Conservation (phyloP, 345 rosid species). For the Populus davidiana region DNA sequence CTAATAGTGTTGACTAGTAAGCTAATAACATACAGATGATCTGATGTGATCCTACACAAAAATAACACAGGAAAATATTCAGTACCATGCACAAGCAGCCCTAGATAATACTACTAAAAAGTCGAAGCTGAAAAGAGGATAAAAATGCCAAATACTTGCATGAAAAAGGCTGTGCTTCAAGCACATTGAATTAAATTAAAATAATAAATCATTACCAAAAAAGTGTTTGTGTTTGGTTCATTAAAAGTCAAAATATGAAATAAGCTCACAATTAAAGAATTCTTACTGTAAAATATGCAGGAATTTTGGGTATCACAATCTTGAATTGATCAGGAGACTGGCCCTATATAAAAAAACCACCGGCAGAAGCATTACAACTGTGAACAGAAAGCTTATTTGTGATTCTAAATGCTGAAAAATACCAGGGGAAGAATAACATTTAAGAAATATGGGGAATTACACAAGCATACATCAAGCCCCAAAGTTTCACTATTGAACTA, state of each 20-base stretch:
- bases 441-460: not conserved
- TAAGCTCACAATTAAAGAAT: not conserved
- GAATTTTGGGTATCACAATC: conserved; percentile 77
- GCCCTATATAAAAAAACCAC: conserved; percentile 43
- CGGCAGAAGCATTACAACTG: not conserved
- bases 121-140: not conserved
- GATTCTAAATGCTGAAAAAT: not conserved
- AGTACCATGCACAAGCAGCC: not conserved
- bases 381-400: not conserved
- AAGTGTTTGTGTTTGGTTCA: not conserved
- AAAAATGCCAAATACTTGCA: not conserved
- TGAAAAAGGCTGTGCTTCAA: too few species aligned
- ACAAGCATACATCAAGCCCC: not conserved
- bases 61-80: not conserved
- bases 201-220: not conserved
- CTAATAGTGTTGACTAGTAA: not conserved
- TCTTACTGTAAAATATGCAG: conserved; percentile 93
- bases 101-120: not conserved
- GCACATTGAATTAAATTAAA: not conserved
- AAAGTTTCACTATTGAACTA: not conserved
- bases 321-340: conserved; percentile 81
- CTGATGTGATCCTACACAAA: not conserved
- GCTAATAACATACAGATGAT: not conserved
- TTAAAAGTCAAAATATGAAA: not conserved
- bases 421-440: not conserved